phyloP scores from a whole-genome alignment of 2,329 filamentous ascomycete species.

The Verruconis gallopava region DNA sequence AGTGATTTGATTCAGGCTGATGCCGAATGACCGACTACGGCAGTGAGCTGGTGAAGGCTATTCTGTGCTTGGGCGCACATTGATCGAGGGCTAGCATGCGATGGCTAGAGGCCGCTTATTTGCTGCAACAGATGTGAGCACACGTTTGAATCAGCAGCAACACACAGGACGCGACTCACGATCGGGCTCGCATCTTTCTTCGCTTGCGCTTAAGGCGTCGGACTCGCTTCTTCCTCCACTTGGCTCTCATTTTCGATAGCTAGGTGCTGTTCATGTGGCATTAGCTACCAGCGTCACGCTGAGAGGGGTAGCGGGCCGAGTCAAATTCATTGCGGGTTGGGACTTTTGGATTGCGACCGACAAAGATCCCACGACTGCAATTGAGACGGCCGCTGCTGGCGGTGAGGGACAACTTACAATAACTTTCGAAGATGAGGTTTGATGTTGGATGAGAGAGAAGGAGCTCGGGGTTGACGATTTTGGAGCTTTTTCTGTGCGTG shows the following conservation, averaged over 20 bases:
- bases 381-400: too few relatives aligned
- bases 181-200: constrained; percentile 98
- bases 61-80: not conserved
- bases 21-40: too few relatives aligned
- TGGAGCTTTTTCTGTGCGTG: not conserved
- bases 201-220: constrained; percentile 99
- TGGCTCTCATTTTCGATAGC: constrained; percentile 63
- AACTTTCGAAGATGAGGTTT: constrained; percentile 1
- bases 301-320: too few relatives aligned
- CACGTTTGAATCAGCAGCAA: too few relatives aligned
- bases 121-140: constrained; percentile 21
- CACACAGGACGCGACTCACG: constrained; percentile 47
- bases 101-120: constrained; percentile 34
- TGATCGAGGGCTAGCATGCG: not conserved
- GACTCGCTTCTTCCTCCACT: constrained; percentile 99
- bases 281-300: too few relatives aligned
- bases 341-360: too few relatives aligned
- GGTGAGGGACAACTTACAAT: not conserved
- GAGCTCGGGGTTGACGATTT: not conserved
- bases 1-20: too few relatives aligned
- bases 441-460: constrained; percentile 1
- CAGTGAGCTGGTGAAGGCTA: not conserved
- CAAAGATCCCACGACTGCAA: too few relatives aligned
- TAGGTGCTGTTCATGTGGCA: constrained; percentile 2
- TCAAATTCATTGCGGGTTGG: too few relatives aligned